Base-by-base conservation (phyloP, 805 yeast species). In the Starmerella vaccinii region DNA sequence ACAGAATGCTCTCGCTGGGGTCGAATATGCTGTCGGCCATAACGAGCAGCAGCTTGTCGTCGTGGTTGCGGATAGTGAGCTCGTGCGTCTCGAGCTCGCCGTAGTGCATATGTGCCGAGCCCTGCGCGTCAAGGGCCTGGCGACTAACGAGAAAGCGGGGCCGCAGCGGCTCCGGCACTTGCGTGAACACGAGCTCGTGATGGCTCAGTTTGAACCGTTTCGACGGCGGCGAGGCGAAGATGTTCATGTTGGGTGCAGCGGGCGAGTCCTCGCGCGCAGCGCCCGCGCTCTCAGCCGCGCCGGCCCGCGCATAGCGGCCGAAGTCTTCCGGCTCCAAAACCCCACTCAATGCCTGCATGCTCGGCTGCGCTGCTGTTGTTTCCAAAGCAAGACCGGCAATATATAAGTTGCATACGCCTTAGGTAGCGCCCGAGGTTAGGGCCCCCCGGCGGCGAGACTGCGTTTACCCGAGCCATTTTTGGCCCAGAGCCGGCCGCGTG, bases 21-120 rank as follows among this genome's bases (percentile, higher is more conserved):
- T 34, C 23, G 23, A 34, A 34, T 22, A 26, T 16, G 41, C 41
- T 21, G 27, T 37, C 27, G 41, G 41, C 41, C 41, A 37, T 37
- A 26, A 37, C 38, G 15, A 34, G 21, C 23, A 13, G 23, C 38
- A n/a, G 8, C 2, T 7, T 18, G 15, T 34, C 21, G 38, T 16
- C 38, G 23, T 34, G 23, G 23, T 34, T 34, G 15, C 23, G 21
- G 9, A 37, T 19, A 26, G 27, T 16, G 9, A 15, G 41, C 41
- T 37, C 41, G 27, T 37, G 27, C 16, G 19, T 37, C 27, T 19
- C 27, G 27, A 37, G 16, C 9, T 34, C 38, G 23, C 38, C 38
- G 15, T 16, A 34, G 23, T 18, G 23, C 38, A 16, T 16, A n/a
- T 34, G 6, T n/a, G 21, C 15, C 15, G 38, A 7, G 21, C 38